These are phyloP conservation scores for Tulasnella sp. DNA, from an alignment of 768 basidiomycete species.

Conservation along the genomic window DNA sequence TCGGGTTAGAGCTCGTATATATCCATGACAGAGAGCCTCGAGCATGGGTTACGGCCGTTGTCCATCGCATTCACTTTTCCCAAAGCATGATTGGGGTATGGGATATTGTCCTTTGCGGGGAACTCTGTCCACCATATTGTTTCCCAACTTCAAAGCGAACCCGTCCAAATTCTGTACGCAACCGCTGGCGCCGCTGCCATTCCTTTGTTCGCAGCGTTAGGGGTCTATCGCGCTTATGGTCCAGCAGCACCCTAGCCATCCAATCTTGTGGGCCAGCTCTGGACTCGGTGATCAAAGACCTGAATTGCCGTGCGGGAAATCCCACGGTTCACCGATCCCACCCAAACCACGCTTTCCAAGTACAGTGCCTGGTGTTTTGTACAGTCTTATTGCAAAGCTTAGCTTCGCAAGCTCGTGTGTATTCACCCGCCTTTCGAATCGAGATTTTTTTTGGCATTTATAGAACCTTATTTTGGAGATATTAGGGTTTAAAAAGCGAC, in stretches of 20 bases:
- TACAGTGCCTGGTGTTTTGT: no score
- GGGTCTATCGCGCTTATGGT: background rate
- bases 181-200: background rate
- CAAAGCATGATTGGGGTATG: background rate
- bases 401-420: no score
- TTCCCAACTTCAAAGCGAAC: background rate
- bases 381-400: no score
- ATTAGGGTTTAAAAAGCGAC: no score
- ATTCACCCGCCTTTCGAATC: no score
- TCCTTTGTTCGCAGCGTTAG: background rate
- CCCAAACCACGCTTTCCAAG: no score
- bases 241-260: background rate
- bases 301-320: no score
- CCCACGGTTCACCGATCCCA: no score
- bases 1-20: background rate
- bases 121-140: background rate
- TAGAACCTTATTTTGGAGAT: no score
- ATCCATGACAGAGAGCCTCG: background rate
- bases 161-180: background rate
- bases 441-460: no score
- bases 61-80: background rate
- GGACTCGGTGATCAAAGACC: no score
- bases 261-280: no score
- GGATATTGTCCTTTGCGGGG: background rate
- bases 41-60: background rate